These are phyloP conservation scores for Calonectria multiphialidica DNA, from an alignment of 2,329 filamentous ascomycete genomes.

Conservation along the genomic window DNA sequence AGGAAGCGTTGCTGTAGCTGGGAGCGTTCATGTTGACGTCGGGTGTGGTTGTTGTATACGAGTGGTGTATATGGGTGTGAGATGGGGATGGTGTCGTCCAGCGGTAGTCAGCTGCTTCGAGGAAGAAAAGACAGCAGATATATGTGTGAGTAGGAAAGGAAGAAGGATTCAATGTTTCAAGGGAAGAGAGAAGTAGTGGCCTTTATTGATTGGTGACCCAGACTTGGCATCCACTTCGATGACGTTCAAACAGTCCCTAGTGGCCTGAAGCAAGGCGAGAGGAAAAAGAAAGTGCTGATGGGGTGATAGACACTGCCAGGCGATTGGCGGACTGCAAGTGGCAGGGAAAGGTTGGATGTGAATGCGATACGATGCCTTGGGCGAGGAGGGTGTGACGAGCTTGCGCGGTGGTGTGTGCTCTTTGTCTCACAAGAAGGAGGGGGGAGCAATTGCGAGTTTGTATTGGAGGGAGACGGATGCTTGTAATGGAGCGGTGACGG, in stretches of 20 bases:
- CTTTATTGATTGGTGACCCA: slow-evolving; percentile 12
- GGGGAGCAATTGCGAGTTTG: not conserved
- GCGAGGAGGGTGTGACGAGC: slow-evolving; percentile 12
- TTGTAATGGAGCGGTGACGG: slow-evolving; percentile 4
- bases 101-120: not conserved
- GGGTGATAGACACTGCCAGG: not conserved
- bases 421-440: slow-evolving; percentile 20
- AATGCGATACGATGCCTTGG: slow-evolving; percentile 5
- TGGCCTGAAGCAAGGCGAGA: not conserved
- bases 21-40: slow-evolving; percentile 48
- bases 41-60: slow-evolving; percentile 27
- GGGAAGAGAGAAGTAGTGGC: not conserved
- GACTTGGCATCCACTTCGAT: slow-evolving; percentile 1
- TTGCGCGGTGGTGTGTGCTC: slow-evolving; percentile 7
- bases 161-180: not conserved
- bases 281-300: slow-evolving; percentile 19
- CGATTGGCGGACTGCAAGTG: slow-evolving; percentile 8
- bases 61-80: slow-evolving; percentile 16
- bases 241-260: slow-evolving; percentile 2
- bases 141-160: not conserved
- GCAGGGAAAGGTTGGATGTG: slow-evolving; percentile 11
- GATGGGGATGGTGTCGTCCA: not conserved
- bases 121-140: not conserved
- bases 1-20: slow-evolving; percentile 43
- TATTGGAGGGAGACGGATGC: slow-evolving; percentile 3